A percentile compares a stretch with the other conserved stretches of the same genome.
Evolutionary conservation across 2,329 filamentous ascomycete species (phyloP).

Genomic region (Pestalotiopsis sp.): DNA sequence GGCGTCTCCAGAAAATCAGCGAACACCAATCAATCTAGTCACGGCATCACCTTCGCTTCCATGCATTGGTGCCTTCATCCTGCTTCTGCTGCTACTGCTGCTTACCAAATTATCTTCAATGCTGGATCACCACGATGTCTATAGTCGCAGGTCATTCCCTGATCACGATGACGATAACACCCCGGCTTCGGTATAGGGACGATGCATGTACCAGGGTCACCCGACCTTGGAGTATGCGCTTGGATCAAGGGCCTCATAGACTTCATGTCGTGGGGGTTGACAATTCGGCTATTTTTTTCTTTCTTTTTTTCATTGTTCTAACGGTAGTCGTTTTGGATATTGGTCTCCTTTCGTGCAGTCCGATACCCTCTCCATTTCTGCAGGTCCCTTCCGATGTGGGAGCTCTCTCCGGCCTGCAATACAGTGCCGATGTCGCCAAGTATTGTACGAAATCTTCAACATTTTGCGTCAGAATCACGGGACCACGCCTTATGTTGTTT

Average conservation of each 20-base stretch:
- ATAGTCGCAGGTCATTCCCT: background rate
- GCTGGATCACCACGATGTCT: background rate
- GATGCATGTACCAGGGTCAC: slow-evolving; percentile 1
- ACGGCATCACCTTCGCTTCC: background rate
- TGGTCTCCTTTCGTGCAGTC: background rate
- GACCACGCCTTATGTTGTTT: background rate
- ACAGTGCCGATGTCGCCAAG: background rate
- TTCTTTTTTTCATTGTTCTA: background rate
- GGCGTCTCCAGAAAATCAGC: background rate
- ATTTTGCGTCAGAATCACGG: background rate
- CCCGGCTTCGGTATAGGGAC: background rate
- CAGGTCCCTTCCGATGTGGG: background rate
- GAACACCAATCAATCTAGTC: background rate
- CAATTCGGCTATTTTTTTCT: background rate
- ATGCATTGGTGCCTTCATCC: background rate
- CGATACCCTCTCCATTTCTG: background rate
- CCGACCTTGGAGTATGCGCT: background rate
- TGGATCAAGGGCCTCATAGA: background rate
- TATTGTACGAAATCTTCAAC: background rate
- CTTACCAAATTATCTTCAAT: background rate
- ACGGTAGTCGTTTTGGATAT: background rate
- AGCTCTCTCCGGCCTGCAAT: background rate
- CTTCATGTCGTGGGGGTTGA: background rate
- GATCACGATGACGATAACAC: background rate
- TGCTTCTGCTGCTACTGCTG: background rate